Evolutionary conservation across 768 basidiomycete genomes (phyloP).

Genomic region (Amanita jacksonii): DNA sequence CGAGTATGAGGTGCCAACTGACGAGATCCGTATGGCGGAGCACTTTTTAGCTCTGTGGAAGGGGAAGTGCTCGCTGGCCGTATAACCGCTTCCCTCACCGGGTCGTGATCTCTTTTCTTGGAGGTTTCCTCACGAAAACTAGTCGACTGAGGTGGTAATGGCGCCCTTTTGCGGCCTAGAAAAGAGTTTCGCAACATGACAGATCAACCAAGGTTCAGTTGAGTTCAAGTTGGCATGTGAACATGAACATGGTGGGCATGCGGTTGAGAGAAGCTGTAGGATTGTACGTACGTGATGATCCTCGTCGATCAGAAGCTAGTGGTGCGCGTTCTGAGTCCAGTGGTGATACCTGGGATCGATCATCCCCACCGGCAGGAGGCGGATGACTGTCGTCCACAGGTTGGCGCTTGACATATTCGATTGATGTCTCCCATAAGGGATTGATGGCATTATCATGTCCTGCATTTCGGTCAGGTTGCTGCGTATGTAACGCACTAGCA

Average conservation of each 20-base stretch:
- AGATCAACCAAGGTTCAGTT: conserved; percentile 9
- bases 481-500: conserved; percentile 10
- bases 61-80: background rate
- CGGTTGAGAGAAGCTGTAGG: conserved; percentile 10
- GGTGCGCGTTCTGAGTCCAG: background rate
- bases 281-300: conserved; percentile 25
- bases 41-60: conserved; percentile 5
- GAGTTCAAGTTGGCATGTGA: conserved; percentile 13
- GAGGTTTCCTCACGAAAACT: conserved; percentile 24
- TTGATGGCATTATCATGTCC: too few relatives aligned
- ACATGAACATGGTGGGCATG: conserved; percentile 14
- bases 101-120: conserved; percentile 7
- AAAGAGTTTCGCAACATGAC: conserved; percentile 6
- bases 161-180: conserved; percentile 30
- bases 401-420: too few relatives aligned
- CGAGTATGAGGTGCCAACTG: conserved; percentile 8
- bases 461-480: conserved; percentile 8
- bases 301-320: conserved; percentile 13
- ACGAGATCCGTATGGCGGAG: conserved; percentile 1
- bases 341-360: conserved; percentile 1
- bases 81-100: background rate
- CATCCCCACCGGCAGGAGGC: background rate
- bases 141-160: conserved; percentile 34
- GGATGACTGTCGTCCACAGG: conserved; percentile 8
- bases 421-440: too few relatives aligned